These are phyloP conservation scores for Fagus sylvatica DNA, from an alignment of 306 rosid species.

Conservation along the genomic window DNA sequence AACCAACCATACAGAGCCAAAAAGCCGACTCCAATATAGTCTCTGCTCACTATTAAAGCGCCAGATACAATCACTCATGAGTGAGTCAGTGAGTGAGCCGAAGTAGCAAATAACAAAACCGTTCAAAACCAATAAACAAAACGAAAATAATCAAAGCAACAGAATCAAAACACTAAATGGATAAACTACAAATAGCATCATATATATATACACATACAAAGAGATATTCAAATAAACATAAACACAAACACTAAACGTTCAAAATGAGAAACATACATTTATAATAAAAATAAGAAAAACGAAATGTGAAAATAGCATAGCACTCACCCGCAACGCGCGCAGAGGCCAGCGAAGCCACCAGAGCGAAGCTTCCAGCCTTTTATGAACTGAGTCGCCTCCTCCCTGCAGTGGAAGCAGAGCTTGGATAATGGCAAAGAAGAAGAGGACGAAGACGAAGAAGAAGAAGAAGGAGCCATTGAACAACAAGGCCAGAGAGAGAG, in stretches of 20 bases:
- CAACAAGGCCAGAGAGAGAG: background rate
- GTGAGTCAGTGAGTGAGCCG: too few species aligned
- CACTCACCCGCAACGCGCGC: conserved; percentile 29
- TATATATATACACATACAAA: too few species aligned
- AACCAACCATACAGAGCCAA: too few species aligned
- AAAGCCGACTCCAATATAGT: too few species aligned
- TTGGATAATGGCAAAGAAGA: background rate
- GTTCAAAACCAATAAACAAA: background rate
- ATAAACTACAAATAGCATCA: too few species aligned
- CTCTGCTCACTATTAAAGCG: too few species aligned
- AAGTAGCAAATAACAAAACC: too few species aligned
- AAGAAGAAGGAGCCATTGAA: conserved; percentile 12
- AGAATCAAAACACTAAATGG: too few species aligned
- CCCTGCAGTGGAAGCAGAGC: conserved; percentile 22
- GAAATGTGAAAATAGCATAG: background rate
- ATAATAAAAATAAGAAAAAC: background rate
- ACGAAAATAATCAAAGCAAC: background rate
- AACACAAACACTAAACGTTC: background rate
- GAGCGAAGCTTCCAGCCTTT: conserved; percentile 27
- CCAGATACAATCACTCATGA: too few species aligned
- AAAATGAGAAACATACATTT: background rate
- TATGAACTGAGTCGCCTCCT: background rate
- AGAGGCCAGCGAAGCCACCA: conserved; percentile 29
- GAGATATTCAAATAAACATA: too few species aligned
- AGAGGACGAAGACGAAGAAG: background rate